Base-by-base conservation (phyloP, 345 rosid species). In the Hirschfeldia incana region DNA sequence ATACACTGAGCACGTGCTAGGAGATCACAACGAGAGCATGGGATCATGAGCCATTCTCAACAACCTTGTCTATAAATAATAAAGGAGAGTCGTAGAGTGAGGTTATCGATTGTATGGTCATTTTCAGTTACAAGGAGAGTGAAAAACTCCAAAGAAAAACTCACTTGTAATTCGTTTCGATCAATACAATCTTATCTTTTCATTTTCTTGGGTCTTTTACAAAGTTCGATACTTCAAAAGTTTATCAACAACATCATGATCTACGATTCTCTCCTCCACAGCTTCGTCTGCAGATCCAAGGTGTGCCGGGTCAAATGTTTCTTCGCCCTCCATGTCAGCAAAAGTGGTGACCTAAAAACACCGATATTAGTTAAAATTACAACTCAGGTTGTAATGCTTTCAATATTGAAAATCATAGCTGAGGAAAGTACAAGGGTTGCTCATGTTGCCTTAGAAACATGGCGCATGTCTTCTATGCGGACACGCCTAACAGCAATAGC, bases 401-500 rank as follows among this genome's bases (percentile, higher is more conserved):
- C 15, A 46, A 70, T 15, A 62, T 37, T 17, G 13, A 17, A 13
- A 65, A 17, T 37, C 1, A 34, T 17, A 67, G 39, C 49, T 26
- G 46, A 67, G 65, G 73, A 77, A 77, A 30, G 51, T 77, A 90
- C 99, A 90, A 92, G 76, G 65, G 98, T 93, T 71, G 97, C 99
- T 74, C 98, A 97, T 81, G 97, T 95, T 32, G 98, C 98, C 88
- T 96, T 96, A 62, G 99, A 98, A 72, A 96, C 86, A 80, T 91
- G 97, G 9, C 97, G 97, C 97, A 93, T 89, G 85, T 96, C 98
- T 83, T 96, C 99, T 78, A 92, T 96, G 66, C 90, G 88, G 58
- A 93, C 97, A 84, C 98, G 97, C 69, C 98, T 87, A 68, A 93
- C 97, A 82, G 99, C 99, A 85, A 96, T 88, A 79, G 98, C 97